Percentiles rank a stretch among this genome's conserved stretches.
Conservation (phyloP, 2,329 filamentous ascomycete species). For the Graphilbum fragrans region DNA sequence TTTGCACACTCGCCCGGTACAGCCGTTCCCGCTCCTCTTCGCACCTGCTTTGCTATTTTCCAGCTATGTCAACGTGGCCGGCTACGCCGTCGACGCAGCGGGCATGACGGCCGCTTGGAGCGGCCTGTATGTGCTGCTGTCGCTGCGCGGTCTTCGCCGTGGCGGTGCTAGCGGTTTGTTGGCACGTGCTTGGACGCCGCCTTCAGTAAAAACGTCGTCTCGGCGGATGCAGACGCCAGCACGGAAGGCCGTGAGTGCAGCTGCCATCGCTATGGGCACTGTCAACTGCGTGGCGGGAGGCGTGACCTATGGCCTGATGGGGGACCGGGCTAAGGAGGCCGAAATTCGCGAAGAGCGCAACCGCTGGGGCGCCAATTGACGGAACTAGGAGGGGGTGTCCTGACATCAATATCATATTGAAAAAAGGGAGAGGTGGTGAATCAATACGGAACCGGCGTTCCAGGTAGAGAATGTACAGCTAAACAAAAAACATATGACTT, state of each 20-base stretch:
- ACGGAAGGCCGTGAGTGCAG: slow-evolving; percentile 36
- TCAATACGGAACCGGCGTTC: neutral
- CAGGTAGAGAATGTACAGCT: no score
- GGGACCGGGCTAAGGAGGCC: slow-evolving; percentile 37
- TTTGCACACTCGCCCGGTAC: slow-evolving; percentile 42
- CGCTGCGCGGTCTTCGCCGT: slow-evolving; percentile 27
- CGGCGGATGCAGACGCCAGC: slow-evolving; percentile 14
- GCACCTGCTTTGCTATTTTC: slow-evolving; percentile 41
- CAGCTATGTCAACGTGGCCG: slow-evolving; percentile 47
- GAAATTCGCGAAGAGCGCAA: slow-evolving; percentile 34
- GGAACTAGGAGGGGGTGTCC: neutral
- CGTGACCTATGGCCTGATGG: slow-evolving; percentile 35
- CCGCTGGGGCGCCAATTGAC: slow-evolving; percentile 28
- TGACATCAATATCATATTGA: no score
- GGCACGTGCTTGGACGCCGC: slow-evolving; percentile 12
- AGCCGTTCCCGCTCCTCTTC: slow-evolving; percentile 35
- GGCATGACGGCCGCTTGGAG: slow-evolving; percentile 44
- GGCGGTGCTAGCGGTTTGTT: slow-evolving; percentile 5
- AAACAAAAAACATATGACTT: no score
- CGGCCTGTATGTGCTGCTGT: slow-evolving; percentile 44
- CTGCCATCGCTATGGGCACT: slow-evolving; percentile 35
- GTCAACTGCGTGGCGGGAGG: slow-evolving; percentile 36
- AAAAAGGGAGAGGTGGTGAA: neutral
- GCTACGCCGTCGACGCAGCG: slow-evolving; percentile 43
- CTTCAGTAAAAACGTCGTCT: slow-evolving; percentile 26